phyloP scores from a whole-genome alignment of 2,329 filamentous ascomycete genomes.

The Harringtonia lauricola region DNA sequence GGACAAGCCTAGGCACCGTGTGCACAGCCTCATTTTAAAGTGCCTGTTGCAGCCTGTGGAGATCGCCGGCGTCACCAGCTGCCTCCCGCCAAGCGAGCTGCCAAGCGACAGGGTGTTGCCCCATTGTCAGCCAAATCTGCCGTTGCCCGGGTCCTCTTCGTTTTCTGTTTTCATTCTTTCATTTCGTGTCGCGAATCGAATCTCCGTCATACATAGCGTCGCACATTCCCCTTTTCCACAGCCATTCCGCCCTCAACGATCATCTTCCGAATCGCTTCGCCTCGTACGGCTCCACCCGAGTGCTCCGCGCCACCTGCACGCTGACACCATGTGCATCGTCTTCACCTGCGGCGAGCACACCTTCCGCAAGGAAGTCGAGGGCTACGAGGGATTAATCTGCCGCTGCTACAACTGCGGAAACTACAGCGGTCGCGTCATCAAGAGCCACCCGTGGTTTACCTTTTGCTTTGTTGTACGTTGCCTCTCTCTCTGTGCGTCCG shows the following conservation, averaged over 20 bases:
- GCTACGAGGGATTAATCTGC: conserved; percentile 50
- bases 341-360: conserved; percentile 52
- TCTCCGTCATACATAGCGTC: too few species aligned
- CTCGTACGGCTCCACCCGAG: not conserved
- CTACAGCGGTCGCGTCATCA: conserved; percentile 48
- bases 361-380: conserved; percentile 46
- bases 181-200: too few species aligned
- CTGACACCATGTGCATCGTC: conserved; percentile 43
- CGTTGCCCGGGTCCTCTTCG: too few species aligned
- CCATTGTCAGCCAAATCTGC: too few species aligned
- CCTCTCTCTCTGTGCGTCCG: conserved; percentile 1
- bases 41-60: not conserved
- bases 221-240: too few species aligned
- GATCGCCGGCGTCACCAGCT: too few species aligned
- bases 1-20: too few species aligned
- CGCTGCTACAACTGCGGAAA: conserved; percentile 59
- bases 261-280: too few species aligned
- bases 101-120: too few species aligned
- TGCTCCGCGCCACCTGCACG: not conserved
- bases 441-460: conserved; percentile 64
- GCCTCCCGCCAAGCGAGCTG: too few species aligned
- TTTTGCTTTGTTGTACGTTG: conserved; percentile 60
- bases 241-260: too few species aligned
- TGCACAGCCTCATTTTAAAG: not conserved
- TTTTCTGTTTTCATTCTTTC: too few species aligned